These are phyloP conservation scores for Neurospora sp. DNA, from an alignment of 495 filamentous ascomycete species.

Conservation along the genomic window DNA sequence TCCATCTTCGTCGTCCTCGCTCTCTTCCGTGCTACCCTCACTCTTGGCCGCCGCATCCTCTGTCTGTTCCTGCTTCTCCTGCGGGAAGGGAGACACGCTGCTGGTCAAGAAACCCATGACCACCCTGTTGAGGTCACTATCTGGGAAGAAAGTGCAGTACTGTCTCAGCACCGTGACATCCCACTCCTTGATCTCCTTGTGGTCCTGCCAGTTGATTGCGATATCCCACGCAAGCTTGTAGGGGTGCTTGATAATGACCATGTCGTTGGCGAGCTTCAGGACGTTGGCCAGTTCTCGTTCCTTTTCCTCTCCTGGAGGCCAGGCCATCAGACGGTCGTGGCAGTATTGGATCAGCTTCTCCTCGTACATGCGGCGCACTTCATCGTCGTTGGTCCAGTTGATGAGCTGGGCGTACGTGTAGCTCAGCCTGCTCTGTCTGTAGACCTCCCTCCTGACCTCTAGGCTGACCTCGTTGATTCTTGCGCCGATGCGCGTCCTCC, in stretches of 20 bases:
- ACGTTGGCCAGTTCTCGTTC: conserved; percentile 56
- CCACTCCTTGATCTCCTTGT: conserved; percentile 57
- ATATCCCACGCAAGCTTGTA: conserved; percentile 87
- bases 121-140: conserved; percentile 68
- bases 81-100: conserved; percentile 75
- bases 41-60: conserved; percentile 9
- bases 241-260: conserved; percentile 93
- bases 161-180: conserved; percentile 66
- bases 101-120: conserved; percentile 71
- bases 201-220: conserved; percentile 78
- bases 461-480: conserved; percentile 68
- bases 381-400: conserved; percentile 84
- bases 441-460: conserved; percentile 81
- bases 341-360: conserved; percentile 79
- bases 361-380: conserved; percentile 71
- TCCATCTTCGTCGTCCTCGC: conserved; percentile 43
- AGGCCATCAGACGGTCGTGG: conserved; percentile 61
- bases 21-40: conserved; percentile 9
- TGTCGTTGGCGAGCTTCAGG: conserved; percentile 64
- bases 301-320: conserved; percentile 53
- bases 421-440: conserved; percentile 58
- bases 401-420: conserved; percentile 69
- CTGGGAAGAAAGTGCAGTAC: conserved; percentile 75
- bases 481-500: conserved; percentile 80
- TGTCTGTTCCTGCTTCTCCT: conserved; percentile 12